These are phyloP conservation scores for Calvatia gigantea DNA, from an alignment of 768 basidiomycete species.

Conservation along the genomic window DNA sequence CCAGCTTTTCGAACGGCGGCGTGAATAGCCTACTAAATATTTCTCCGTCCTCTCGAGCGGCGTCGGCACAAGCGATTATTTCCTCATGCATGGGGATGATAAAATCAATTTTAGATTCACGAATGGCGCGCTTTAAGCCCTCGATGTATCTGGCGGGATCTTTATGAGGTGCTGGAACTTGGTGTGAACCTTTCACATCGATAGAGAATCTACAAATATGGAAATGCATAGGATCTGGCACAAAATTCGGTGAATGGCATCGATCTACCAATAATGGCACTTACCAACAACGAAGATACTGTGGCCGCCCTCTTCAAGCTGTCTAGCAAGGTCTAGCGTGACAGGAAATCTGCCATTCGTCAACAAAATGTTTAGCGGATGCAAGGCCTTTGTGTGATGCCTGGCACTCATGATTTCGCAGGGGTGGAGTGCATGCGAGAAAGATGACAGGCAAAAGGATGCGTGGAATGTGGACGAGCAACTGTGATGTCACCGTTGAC, in stretches of 20 bases:
- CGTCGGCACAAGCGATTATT: constrained; percentile 18
- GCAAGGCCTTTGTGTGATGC: too few relatives aligned
- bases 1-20: constrained; percentile 15
- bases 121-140: constrained; percentile 13
- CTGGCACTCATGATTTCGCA: too few relatives aligned
- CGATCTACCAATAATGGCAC: not conserved
- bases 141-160: constrained; percentile 16
- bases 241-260: not conserved
- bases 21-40: constrained; percentile 15
- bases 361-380: constrained; percentile 16
- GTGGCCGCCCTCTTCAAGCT: constrained; percentile 16
- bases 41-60: constrained; percentile 13
- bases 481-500: too few relatives aligned
- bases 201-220: constrained; percentile 21
- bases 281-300: constrained; percentile 16
- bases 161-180: constrained; percentile 14
- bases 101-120: constrained; percentile 14
- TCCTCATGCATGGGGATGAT: constrained; percentile 21
- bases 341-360: constrained; percentile 20
- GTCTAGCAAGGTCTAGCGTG: constrained; percentile 17
- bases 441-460: too few relatives aligned
- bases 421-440: too few relatives aligned
- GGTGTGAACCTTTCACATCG: constrained; percentile 17
- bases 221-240: constrained; percentile 19
- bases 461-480: too few relatives aligned